phyloP scores from a whole-genome alignment of 2,329 filamentous ascomycete genomes.

The Rhytidhysteron rufulum region DNA sequence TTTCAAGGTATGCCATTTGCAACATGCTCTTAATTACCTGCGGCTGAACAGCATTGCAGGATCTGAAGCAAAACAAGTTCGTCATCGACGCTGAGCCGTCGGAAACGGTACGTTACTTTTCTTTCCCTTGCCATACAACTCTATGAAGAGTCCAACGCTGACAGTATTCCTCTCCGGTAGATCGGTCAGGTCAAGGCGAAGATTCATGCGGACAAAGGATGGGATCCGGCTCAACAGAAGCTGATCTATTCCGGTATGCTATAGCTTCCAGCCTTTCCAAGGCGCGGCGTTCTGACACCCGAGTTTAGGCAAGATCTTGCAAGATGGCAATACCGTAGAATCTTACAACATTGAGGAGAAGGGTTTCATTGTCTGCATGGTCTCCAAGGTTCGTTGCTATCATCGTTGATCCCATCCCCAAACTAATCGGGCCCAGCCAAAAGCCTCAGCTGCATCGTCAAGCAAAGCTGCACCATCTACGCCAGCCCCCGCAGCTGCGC shows the following conservation, averaged over 20 bases:
- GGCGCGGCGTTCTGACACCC: slow-evolving; percentile 16
- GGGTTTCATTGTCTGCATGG: slow-evolving; percentile 98
- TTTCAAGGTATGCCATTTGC: slow-evolving; percentile 55
- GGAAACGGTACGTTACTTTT: slow-evolving; percentile 71
- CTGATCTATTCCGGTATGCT: slow-evolving; percentile 91
- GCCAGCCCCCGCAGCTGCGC: slow-evolving; percentile 44
- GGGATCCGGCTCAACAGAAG: slow-evolving; percentile 87
- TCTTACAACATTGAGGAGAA: slow-evolving; percentile 99
- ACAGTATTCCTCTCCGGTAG: slow-evolving; percentile 44
- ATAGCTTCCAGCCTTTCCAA: slow-evolving; percentile 6
- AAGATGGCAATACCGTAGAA: slow-evolving; percentile 94
- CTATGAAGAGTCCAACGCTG: slow-evolving; percentile 10
- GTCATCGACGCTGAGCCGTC: slow-evolving; percentile 89
- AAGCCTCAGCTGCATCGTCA: slow-evolving; percentile 54
- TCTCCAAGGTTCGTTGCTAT: slow-evolving; percentile 71
- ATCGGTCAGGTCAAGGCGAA: slow-evolving; percentile 89
- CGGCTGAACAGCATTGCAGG: slow-evolving; percentile 51
- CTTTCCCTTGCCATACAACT: slow-evolving; percentile 16
- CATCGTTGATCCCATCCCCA: slow-evolving; percentile 4
- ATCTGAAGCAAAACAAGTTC: slow-evolving; percentile 99
- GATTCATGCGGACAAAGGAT: slow-evolving; percentile 88
- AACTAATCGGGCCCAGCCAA: slow-evolving; percentile 56
- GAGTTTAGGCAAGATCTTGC: slow-evolving; percentile 83
- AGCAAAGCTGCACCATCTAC: slow-evolving; percentile 55
- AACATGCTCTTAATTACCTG: slow-evolving; percentile 14